phyloP scores from a whole-genome alignment of 2,329 filamentous ascomycete genomes.

The Penicillium sp. region DNA sequence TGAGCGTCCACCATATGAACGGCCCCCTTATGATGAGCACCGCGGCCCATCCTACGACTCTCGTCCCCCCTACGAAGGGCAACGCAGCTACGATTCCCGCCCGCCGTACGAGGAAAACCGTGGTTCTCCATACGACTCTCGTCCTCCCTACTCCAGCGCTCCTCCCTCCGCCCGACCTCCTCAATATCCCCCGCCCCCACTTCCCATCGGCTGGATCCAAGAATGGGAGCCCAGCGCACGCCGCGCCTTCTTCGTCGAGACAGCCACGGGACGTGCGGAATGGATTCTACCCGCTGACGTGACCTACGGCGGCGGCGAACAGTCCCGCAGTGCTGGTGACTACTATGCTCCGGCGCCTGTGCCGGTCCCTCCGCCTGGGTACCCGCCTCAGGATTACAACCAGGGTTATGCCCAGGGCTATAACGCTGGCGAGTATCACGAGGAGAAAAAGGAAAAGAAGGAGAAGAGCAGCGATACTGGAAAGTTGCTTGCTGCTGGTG shows the following conservation, averaged over 20 bases:
- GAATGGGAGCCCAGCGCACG: conserved; percentile 67
- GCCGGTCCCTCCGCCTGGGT: conserved; percentile 21
- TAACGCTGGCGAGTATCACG: conserved; percentile 17
- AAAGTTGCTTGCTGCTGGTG: conserved; percentile 60
- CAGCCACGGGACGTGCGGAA: conserved; percentile 64
- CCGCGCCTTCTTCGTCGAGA: conserved; percentile 69
- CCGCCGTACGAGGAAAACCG: conserved; percentile 23
- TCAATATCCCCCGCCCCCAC: conserved; percentile 51
- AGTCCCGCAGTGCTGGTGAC: conserved; percentile 4
- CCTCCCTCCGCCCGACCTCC: conserved; percentile 38
- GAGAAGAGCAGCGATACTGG: conserved; percentile 54
- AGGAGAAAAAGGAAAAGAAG: conserved; percentile 34
- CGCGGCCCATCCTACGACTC: conserved; percentile 15
- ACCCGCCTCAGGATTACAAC: conserved; percentile 24
- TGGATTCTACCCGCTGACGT: conserved; percentile 62
- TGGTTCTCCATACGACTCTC: conserved; percentile 31
- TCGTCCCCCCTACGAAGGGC: conserved; percentile 18
- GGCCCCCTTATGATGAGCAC: conserved; percentile 18
- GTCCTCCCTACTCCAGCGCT: conserved; percentile 39
- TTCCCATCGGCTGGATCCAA: conserved; percentile 66
- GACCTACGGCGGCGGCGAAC: conserved; percentile 21
- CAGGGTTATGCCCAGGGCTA: conserved; percentile 2
- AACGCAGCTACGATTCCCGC: conserved; percentile 13
- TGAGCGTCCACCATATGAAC: conserved; percentile 18
- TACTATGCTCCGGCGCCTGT: conserved; percentile 30